Conservation (phyloP, 805 yeast genomes). For the Myxozyma sirexii region DNA sequence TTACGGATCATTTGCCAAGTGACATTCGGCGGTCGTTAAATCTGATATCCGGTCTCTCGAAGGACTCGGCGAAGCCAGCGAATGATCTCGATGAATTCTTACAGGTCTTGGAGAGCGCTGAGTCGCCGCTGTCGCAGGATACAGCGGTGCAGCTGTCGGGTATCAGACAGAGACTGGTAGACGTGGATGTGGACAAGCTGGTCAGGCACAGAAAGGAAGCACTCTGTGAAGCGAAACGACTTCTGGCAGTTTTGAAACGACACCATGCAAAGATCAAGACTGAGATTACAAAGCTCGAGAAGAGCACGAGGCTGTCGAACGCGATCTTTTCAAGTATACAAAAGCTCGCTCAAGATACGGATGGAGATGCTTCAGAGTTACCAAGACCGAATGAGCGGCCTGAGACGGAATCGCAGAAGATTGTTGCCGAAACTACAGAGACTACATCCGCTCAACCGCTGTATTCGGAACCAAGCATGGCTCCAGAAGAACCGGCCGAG, state of each 20-base stretch:
- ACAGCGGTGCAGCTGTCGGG: background rate
- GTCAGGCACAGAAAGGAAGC: conserved; percentile 15
- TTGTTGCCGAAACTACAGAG: no score
- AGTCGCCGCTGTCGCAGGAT: background rate
- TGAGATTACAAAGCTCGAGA: conserved; percentile 18
- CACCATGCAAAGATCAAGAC: conserved; percentile 6
- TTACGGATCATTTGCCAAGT: conserved; percentile 30
- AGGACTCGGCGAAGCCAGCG: background rate
- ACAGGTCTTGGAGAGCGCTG: background rate
- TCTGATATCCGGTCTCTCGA: conserved; percentile 13
- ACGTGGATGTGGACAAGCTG: background rate
- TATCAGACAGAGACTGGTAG: background rate
- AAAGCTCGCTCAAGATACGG: no score
- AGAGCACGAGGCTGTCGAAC: background rate
- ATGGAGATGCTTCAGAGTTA: no score
- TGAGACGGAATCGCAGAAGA: no score
- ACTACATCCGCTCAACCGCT: no score
- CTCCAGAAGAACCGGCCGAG: no score
- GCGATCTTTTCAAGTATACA: background rate
- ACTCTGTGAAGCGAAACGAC: conserved; percentile 10
- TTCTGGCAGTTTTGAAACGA: conserved; percentile 9
- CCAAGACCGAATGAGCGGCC: no score
- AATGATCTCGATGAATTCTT: conserved; percentile 10
- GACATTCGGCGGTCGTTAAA: conserved; percentile 24
- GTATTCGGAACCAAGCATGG: no score